Conservation (phyloP, 169 alveolate species). For the Cryptosporidium tyzzeri region DNA sequence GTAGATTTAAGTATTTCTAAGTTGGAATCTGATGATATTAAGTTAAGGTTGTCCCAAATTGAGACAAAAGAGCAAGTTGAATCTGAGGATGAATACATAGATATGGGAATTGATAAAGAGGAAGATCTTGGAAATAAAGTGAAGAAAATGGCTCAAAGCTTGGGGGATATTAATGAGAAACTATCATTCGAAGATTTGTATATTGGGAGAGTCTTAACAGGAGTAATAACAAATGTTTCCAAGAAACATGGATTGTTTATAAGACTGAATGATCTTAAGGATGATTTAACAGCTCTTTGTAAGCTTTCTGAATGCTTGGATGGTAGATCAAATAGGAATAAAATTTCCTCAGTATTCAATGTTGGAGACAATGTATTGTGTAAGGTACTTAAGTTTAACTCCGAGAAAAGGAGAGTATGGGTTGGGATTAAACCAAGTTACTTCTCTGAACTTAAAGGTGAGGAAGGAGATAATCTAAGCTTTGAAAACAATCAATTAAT, state of each 20-base stretch:
- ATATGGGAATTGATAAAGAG: background rate
- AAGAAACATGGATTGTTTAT: constrained; percentile 42
- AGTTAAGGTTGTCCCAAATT: constrained; percentile 47
- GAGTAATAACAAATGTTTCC: constrained; percentile 34
- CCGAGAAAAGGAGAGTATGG: constrained; percentile 26
- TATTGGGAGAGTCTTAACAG: constrained; percentile 60
- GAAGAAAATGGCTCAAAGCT: background rate
- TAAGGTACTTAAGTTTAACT: constrained; percentile 32
- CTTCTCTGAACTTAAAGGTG: constrained; percentile 10
- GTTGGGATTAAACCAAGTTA: constrained; percentile 55
- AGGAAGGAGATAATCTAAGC: background rate
- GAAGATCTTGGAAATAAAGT: background rate
- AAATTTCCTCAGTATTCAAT: constrained; percentile 19
- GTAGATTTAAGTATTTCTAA: constrained; percentile 60
- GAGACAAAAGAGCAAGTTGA: background rate
- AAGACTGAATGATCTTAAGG: constrained; percentile 29
- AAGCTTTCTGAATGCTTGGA: constrained; percentile 43
- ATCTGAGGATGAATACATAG: background rate
- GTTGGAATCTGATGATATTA: constrained; percentile 46
- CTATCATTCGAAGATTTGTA: constrained; percentile 37
- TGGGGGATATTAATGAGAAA: constrained; percentile 14
- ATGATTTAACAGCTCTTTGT: constrained; percentile 15
- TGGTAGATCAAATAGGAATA: background rate
- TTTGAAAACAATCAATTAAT: background rate
- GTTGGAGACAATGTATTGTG: constrained; percentile 59